Percentiles rank a stretch among this genome's conserved stretches.
phyloP scores from a whole-genome alignment of 768 basidiomycete genomes.

The Neoboletus subvelutipes region DNA sequence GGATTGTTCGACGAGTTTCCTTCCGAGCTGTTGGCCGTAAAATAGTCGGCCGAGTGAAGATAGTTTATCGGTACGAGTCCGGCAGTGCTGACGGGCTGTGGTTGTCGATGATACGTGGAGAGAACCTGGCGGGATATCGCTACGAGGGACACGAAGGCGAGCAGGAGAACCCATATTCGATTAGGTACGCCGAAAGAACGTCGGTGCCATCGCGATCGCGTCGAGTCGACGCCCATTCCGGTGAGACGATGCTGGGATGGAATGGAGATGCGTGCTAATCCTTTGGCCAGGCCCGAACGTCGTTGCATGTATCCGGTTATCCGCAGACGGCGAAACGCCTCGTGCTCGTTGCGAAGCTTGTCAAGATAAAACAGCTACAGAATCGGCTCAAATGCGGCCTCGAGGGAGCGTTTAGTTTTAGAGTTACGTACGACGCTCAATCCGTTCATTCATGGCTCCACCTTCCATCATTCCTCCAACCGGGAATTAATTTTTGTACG shows the following conservation, averaged over 20 bases:
- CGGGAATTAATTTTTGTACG: not conserved
- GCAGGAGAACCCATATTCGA: conserved; percentile 65
- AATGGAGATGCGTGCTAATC: conserved; percentile 51
- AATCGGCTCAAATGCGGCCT: conserved; percentile 3
- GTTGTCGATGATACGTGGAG: conserved; percentile 36
- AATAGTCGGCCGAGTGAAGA: conserved; percentile 53
- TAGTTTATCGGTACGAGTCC: conserved; percentile 77
- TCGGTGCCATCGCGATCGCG: conserved; percentile 52
- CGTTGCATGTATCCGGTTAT: conserved; percentile 55
- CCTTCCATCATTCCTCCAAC: not conserved
- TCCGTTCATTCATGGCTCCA: not conserved
- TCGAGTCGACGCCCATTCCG: conserved; percentile 47
- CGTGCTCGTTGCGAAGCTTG: conserved; percentile 3
- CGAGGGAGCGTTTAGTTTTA: not conserved
- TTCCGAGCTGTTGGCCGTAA: conserved; percentile 35
- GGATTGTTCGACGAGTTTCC: conserved; percentile 47
- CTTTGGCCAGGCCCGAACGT: conserved; percentile 46
- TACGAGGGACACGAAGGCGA: conserved; percentile 54
- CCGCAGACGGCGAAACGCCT: not conserved
- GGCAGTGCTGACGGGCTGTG: conserved; percentile 34
- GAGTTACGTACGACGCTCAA: not conserved
- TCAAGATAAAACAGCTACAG: conserved; percentile 1
- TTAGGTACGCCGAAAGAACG: conserved; percentile 63
- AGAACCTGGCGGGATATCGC: conserved; percentile 56
- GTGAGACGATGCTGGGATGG: conserved; percentile 39